Evolutionary conservation across 345 rosid genomes (phyloP), one percentile per base, ranked within the genome.

Genomic region (Syzygium grande): DNA sequence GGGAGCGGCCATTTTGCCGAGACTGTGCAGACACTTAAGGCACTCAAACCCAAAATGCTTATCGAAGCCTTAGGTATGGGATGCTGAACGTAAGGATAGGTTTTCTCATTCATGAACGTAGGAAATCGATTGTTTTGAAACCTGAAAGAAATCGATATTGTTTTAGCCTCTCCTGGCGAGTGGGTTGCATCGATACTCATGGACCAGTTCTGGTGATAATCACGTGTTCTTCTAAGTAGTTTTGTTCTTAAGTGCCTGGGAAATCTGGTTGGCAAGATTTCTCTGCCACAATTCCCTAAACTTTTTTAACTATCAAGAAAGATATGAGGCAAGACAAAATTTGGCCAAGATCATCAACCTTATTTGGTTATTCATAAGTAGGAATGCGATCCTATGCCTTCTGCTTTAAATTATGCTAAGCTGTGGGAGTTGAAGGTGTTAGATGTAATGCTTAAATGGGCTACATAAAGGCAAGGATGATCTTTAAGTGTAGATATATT

Each of bases 1-100:
- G 99, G 98, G 55, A 94, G 98, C 89, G 93, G 92, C 3, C 98
- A 96, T 92, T 97, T 96, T 87, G 90, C 97, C 1, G 92, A 95
- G 91, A 96, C 98, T 0, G 97, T 98, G 27, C 91, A 90, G 91
- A 97, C 95, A 88, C 89, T 98, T 94, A 98, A 98, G 93, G 25
- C 89, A 23, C 87, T 97, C 91, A 98, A 98, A 92, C 98, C 98
- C 10, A 89, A 93, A 88, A 96, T 97, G 94, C 86, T 98, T 88
- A 97, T 97, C 79, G 99, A 98, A 91, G 98, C 99, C 84, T 91
- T 98, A 91, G 99, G 99, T 97, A 93, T 90, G 89, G 54, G 73
- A 86, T 59, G 16, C 51, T 85, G 29, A 78, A 43, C 29, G 38
- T 30, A 4, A 27, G n/a, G 52, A 8, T 30, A 9, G 38, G 79